Conservation (phyloP, 108 stramenopile genomes). For the Halocafeteria seosinensis region DNA sequence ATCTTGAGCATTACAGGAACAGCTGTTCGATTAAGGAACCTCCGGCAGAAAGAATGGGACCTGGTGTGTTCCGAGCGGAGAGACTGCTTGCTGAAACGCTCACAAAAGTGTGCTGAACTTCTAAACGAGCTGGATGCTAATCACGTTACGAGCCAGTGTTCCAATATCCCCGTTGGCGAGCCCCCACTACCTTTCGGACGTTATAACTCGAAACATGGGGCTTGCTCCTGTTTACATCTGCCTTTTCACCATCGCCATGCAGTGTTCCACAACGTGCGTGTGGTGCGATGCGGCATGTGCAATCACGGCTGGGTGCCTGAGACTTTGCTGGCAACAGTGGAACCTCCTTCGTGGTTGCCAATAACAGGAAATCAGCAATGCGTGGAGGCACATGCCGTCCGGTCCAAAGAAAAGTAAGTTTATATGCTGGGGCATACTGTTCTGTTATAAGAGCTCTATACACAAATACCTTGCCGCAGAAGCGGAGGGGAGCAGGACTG, state of each 20-base stretch:
- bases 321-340: constrained; percentile 46
- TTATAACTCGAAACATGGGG: no score
- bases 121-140: neutral
- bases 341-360: constrained; percentile 55
- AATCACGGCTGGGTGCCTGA: constrained; percentile 89
- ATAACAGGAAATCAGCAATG: constrained; percentile 69
- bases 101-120: neutral
- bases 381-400: constrained; percentile 79
- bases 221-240: constrained; percentile 78
- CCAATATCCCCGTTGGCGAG: neutral
- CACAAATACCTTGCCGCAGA: constrained; percentile 11
- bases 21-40: constrained; percentile 62
- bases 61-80: neutral
- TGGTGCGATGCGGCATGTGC: constrained; percentile 73
- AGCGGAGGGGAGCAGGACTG: constrained; percentile 63
- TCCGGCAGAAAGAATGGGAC: constrained; percentile 8
- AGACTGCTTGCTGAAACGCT: neutral
- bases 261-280: constrained; percentile 81
- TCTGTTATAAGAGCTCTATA: constrained; percentile 2
- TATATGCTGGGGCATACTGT: no score
- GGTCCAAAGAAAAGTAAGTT: constrained; percentile 17
- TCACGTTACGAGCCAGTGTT: neutral
- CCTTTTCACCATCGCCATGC: constrained; percentile 79
- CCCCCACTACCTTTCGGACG: neutral
- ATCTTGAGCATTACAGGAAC: constrained; percentile 80